Percentiles rank a stretch among this genome's conserved stretches.
Conservation (phyloP, 1,139 yeast species). For the Blastobotrys capitulatus region DNA sequence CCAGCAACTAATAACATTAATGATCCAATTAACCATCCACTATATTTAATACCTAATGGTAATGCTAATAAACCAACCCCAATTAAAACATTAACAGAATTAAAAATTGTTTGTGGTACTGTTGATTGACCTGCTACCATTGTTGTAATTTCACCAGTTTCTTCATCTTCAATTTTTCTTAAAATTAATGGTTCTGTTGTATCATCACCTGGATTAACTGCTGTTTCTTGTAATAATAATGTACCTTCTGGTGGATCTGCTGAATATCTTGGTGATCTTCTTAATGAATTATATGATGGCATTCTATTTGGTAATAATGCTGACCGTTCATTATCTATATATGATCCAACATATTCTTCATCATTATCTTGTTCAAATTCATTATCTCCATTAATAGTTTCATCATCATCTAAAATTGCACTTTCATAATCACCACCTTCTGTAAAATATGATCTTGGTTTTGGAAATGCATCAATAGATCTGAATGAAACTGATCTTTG, state of each 20-base stretch:
- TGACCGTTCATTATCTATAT: slow-evolving; percentile 5
- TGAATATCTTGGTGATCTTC: slow-evolving; percentile 10
- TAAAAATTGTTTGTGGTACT: slow-evolving; percentile 81
- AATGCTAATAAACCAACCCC: slow-evolving; percentile 84
- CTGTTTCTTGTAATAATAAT: slow-evolving; percentile 24
- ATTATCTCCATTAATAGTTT: background rate
- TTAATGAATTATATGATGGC: slow-evolving; percentile 5
- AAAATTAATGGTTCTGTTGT: slow-evolving; percentile 48
- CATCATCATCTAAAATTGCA: slow-evolving; percentile 19
- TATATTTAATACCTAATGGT: slow-evolving; percentile 69
- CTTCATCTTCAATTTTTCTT: slow-evolving; percentile 62
- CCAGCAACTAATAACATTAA: slow-evolving; percentile 53
- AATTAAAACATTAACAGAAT: slow-evolving; percentile 76
- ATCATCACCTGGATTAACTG: slow-evolving; percentile 16
- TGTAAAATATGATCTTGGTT: slow-evolving; percentile 46
- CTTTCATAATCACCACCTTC: slow-evolving; percentile 23
- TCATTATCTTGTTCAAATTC: background rate
- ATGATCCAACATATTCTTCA: background rate
- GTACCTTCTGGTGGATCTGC: slow-evolving; percentile 21
- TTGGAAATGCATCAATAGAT: slow-evolving; percentile 45
- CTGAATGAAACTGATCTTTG: slow-evolving; percentile 70
- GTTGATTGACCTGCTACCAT: slow-evolving; percentile 82
- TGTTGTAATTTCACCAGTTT: slow-evolving; percentile 62
- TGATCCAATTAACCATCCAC: slow-evolving; percentile 77
- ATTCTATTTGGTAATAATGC: slow-evolving; percentile 8